These are phyloP conservation scores for Zygoascus tannicola DNA, from an alignment of 805 yeast genomes.

Conservation along the genomic window DNA sequence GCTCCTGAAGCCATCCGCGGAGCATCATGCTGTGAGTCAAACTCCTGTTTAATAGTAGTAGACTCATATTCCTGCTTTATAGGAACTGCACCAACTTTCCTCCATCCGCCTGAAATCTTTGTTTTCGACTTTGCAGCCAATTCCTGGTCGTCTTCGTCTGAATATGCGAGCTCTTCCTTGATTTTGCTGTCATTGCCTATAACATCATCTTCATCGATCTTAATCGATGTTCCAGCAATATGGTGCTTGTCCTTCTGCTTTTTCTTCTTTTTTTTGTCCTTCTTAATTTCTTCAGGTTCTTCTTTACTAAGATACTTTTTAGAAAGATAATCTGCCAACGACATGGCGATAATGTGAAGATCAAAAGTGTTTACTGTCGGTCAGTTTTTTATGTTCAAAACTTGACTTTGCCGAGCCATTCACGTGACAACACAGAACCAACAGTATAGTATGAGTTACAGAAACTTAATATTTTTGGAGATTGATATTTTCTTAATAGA, in stretches of 20 bases:
- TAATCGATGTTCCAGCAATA: conserved; percentile 11
- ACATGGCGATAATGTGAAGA: conserved; percentile 26
- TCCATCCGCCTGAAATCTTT: conserved; percentile 23
- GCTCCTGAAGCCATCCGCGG: conserved; percentile 15
- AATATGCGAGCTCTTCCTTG: conserved; percentile 1
- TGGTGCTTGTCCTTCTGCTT: background rate
- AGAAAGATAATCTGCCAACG: conserved; percentile 39
- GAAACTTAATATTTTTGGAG: no score
- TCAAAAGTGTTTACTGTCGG: no score
- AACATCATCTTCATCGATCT: conserved; percentile 15
- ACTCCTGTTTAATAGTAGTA: conserved; percentile 6
- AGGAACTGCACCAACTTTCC: conserved; percentile 13
- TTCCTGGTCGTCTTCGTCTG: conserved; percentile 13
- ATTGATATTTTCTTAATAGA: no score
- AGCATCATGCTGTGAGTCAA: background rate
- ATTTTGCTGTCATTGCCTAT: conserved; percentile 3
- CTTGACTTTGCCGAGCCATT: no score
- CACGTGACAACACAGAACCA: no score
- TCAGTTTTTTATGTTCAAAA: no score
- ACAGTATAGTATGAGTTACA: no score
- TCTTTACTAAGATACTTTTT: conserved; percentile 35
- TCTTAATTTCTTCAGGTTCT: conserved; percentile 23
- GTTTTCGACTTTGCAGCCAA: conserved; percentile 1
- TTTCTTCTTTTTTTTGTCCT: conserved; percentile 18
- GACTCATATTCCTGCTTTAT: background rate